Evolutionary conservation across 148 eudicot genomes (phyloP).

Genomic region (Heliamphora exappendiculata): DNA sequence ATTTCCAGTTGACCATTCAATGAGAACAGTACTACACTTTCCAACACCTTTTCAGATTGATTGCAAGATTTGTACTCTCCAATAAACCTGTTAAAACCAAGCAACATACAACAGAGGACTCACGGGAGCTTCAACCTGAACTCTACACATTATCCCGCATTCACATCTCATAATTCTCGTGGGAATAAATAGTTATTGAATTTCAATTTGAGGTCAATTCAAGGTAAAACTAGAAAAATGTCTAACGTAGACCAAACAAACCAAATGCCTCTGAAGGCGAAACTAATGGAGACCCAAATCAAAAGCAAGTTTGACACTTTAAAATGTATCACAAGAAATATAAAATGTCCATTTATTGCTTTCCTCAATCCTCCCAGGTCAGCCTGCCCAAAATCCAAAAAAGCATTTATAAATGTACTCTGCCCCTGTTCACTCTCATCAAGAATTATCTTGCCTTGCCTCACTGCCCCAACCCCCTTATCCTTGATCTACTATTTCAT

Average conservation of each 20-base stretch:
- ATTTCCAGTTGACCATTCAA: background rate
- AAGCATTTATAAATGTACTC: background rate
- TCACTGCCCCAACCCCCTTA: background rate
- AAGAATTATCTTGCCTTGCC: background rate
- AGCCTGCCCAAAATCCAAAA: background rate
- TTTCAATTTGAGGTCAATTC: background rate
- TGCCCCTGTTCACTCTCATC: background rate
- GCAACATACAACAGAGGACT: background rate
- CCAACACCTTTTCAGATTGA: background rate
- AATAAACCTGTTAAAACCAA: background rate
- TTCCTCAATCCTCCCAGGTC: background rate
- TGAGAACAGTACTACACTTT: background rate
- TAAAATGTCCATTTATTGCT: background rate
- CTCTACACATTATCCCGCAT: background rate
- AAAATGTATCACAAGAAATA: background rate
- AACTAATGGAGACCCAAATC: background rate
- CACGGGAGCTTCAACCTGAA: background rate
- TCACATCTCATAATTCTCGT: background rate
- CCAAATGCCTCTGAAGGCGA: background rate
- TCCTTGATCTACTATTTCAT: background rate
- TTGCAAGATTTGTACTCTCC: background rate
- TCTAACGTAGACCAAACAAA: background rate
- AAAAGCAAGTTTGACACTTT: background rate
- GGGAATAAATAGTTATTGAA: background rate
- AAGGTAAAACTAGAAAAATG: background rate